Base-by-base conservation (phyloP, 805 yeast species). In the Candida suzukii region DNA sequence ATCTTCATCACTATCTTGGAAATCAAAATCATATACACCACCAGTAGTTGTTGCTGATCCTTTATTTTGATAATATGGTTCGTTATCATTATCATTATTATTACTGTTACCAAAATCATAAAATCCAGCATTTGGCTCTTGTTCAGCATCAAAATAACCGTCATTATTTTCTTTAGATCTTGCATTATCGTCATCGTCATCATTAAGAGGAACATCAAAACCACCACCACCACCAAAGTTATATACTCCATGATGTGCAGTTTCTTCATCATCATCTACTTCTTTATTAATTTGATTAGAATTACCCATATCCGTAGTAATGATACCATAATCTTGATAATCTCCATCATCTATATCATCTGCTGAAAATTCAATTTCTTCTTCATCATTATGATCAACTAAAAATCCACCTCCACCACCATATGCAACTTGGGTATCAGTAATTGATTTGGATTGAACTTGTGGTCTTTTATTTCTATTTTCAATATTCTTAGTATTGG, bases 241-340 rank as follows among this genome's bases (percentile, higher is more conserved):
- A 24, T 7, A 10, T 24, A 24, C 41, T 10, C 35, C 46, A 10
- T 37, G 47, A 17, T 39, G 37, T 3, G 47, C 21, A 36, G 52
- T 52, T 3, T 57, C 61, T 27, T 58, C 63, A 3, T 42, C 51
- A n/a, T 40, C 47, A 31, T 30, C 33, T 10, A 17, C 20, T 6
- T 18, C 33, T n/a, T 8, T 18, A n/a, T 12, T 4, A 5, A 6
- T n/a, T 5, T 8, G 5, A 26, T 12, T 13, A 30, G 21, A 16
- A 7, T 13, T 9, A 5, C 12, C 33, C 10, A n/a, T n/a, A n/a
- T n/a, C 14, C 20, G 13, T 18, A 13, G 11, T 13, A 14, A 20
- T 19, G 11, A 6, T 11, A 12, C 58, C 62, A 2, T 41, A 51
- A n/a, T 41, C 48, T 26, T 17, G 8, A 17, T 10, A 9, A 17